These are phyloP conservation scores for Tulasnella sp. DNA, from an alignment of 768 basidiomycete species.

Conservation along the genomic window DNA sequence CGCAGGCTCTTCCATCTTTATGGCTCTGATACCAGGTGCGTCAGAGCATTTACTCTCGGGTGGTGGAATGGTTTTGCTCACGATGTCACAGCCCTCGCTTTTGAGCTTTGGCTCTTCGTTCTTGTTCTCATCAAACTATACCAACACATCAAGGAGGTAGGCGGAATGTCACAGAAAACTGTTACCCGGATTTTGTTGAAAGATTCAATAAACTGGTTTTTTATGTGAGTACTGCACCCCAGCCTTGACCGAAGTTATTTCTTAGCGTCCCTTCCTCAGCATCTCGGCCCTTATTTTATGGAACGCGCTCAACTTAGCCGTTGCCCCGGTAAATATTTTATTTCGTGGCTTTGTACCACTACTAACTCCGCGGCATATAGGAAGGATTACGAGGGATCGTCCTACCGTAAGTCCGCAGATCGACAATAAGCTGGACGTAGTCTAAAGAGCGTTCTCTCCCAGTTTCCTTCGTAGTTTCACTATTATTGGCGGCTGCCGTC, in stretches of 20 bases:
- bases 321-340: neutral
- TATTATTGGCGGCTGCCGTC: conserved; percentile 14
- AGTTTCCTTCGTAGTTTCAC: conserved; percentile 5
- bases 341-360: neutral
- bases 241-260: neutral
- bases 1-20: neutral
- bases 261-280: neutral
- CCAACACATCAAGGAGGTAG: neutral
- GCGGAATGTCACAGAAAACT: neutral
- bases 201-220: conserved; percentile 16
- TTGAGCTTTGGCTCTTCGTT: conserved; percentile 11
- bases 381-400: neutral
- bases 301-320: neutral
- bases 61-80: neutral
- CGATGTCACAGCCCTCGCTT: neutral
- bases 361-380: neutral
- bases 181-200: neutral
- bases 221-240: neutral
- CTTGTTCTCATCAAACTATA: neutral
- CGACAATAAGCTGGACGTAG: neutral
- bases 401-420: neutral
- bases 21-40: neutral
- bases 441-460: neutral
- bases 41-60: neutral
- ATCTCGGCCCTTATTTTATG: neutral